Evolutionary conservation across 2,329 filamentous ascomycete genomes (phyloP), one percentile per base, ranked within the genome.

Genomic region (Scorias spongiosa): DNA sequence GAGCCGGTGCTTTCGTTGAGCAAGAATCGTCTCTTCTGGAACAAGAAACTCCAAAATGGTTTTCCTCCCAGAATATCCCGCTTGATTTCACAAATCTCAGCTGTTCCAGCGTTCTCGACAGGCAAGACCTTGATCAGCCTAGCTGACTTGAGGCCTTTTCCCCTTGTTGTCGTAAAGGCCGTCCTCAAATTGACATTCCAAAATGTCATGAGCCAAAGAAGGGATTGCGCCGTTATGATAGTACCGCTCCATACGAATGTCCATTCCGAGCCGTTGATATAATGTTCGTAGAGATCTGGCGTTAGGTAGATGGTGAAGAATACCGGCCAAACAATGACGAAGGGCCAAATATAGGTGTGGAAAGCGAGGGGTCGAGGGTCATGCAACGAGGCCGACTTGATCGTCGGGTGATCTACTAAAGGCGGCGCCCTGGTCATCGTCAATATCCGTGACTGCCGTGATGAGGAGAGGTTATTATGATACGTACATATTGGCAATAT

Each of bases 1-100:
- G 73, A 74, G 48, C 81, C 76, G 50, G 70, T 75, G 37, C 78
- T 74, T 41, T 77, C 64, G 51, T 85, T 71, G 69, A 87, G 95
- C 50, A 95, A 75, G 62, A 98, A 98, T 32, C 89, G 84, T 55
- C 91, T 84, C 71, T 98, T 98, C 69, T 98, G 91, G 69, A 98
- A 98, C 45, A 95, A 70, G 66, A 98, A 98, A 9, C 87, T 95
- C 10, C 81, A 66, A 52, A 80, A 88, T 45, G 75, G 71, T 68
- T 84, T 84, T 54, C 79, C 84, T 49, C 76, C 83, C 49, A 75
- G 80, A 61, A 76, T 81, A 55, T 94, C 87, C 58, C 79, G 79
- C 50, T 83, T 66, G 49, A 98, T 70, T 49, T 75, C 69, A 70
- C 86, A 94, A 50, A 98, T 93, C 57, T 95, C 89, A 42, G 87